A percentile compares a stretch with the other conserved stretches of the same genome.
Evolutionary conservation across 2,329 filamentous ascomycete species (phyloP).

Genomic region (Immersiporthe knoxdaviesiana): DNA sequence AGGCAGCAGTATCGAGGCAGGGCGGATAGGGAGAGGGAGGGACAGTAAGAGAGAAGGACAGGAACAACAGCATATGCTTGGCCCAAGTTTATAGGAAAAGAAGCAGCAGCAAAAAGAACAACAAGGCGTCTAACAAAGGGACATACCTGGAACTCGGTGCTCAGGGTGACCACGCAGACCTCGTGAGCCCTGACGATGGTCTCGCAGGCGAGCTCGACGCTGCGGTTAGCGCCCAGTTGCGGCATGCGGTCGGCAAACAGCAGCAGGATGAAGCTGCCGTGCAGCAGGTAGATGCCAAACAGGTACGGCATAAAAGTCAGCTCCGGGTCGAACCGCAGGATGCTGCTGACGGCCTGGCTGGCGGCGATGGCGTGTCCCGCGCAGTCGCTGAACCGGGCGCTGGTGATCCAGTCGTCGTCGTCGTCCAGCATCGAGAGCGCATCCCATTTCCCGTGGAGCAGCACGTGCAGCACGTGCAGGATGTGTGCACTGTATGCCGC

Average conservation of each 20-base stretch:
- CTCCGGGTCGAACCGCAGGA: slow-evolving; percentile 52
- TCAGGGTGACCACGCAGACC: slow-evolving; percentile 53
- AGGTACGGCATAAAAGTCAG: slow-evolving; percentile 57
- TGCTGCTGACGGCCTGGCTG: slow-evolving; percentile 49
- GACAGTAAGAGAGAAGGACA: neutral
- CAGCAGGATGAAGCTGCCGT: slow-evolving; percentile 54
- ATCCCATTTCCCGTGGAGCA: slow-evolving; percentile 55
- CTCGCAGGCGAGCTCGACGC: slow-evolving; percentile 52
- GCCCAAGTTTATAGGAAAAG: no score
- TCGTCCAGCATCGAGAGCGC: slow-evolving; percentile 54
- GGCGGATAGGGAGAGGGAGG: neutral
- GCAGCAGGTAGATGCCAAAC: slow-evolving; percentile 56
- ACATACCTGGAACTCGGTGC: slow-evolving; percentile 52
- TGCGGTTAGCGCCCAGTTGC: slow-evolving; percentile 48
- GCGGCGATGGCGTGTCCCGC: slow-evolving; percentile 52
- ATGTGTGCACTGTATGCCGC: slow-evolving; percentile 53
- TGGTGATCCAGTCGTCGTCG: slow-evolving; percentile 52
- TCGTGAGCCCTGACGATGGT: slow-evolving; percentile 55
- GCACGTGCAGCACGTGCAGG: slow-evolving; percentile 51
- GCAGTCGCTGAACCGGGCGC: slow-evolving; percentile 48
- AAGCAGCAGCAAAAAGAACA: no score
- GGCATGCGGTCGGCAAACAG: slow-evolving; percentile 54
- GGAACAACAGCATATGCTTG: no score
- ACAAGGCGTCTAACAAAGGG: neutral
- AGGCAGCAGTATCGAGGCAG: neutral